Conservation (phyloP, 371 early-diverging fungal species). For the Mortierella sp. region DNA sequence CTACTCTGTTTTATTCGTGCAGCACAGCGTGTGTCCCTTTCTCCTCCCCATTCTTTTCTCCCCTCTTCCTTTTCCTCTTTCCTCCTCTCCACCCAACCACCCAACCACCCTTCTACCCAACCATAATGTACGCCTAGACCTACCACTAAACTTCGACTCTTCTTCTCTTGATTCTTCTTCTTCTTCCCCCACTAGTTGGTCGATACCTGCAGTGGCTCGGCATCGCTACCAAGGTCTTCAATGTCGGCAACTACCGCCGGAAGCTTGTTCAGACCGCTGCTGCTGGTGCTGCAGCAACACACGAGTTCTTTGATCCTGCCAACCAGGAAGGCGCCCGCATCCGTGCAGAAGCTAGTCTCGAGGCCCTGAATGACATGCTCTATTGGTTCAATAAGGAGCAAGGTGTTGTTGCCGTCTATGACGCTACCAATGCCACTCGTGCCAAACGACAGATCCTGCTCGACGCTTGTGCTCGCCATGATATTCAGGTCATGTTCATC, state of each 20-base stretch:
- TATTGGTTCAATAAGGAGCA: slow-evolving; percentile 83
- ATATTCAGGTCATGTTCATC: slow-evolving; percentile 93
- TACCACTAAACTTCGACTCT: neutral
- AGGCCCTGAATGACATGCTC: slow-evolving; percentile 90
- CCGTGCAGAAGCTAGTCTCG: slow-evolving; percentile 79
- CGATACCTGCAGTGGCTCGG: slow-evolving; percentile 97
- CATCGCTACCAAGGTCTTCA: slow-evolving; percentile 92
- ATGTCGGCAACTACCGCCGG: slow-evolving; percentile 96
- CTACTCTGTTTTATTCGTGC: neutral
- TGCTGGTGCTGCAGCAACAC: slow-evolving; percentile 79
- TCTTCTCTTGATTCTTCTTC: neutral
- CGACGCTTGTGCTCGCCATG: slow-evolving; percentile 64
- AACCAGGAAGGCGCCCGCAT: slow-evolving; percentile 75
- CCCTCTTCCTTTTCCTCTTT: neutral
- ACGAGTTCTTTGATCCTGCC: slow-evolving; percentile 90
- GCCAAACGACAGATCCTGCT: slow-evolving; percentile 77
- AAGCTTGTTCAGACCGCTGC: slow-evolving; percentile 52
- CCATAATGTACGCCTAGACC: neutral
- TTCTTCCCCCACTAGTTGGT: slow-evolving; percentile 64
- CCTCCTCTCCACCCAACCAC: neutral
- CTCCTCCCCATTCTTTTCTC: neutral
- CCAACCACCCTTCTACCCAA: neutral
- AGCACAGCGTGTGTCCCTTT: neutral
- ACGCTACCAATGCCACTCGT: slow-evolving; percentile 95
- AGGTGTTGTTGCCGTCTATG: slow-evolving; percentile 90